A percentile compares a stretch with the other conserved stretches of the same genome.
Evolutionary conservation across 495 filamentous ascomycete genomes (phyloP).

Genomic region (Talaromyces ruber): DNA sequence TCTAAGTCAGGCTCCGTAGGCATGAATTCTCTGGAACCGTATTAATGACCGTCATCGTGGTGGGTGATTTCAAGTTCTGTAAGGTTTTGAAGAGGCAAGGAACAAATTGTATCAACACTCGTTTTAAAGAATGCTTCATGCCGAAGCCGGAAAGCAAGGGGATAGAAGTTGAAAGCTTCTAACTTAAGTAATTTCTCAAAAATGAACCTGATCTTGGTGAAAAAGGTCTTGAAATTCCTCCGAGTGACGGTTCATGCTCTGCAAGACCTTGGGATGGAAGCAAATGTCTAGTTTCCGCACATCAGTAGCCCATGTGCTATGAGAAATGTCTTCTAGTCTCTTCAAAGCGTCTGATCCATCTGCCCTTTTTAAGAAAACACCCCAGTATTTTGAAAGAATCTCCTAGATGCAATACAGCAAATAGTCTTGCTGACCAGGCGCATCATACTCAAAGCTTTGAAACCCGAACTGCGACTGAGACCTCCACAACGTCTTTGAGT

Average conservation of each 20-base stretch:
- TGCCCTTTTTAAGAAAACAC: no score
- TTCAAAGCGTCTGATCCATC: not conserved
- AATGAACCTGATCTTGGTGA: not conserved
- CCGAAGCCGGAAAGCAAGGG: no score
- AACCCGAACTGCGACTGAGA: not conserved
- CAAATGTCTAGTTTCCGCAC: not conserved
- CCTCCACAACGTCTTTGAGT: not conserved
- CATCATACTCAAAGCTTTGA: not conserved
- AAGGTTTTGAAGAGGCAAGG: not conserved
- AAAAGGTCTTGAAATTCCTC: not conserved
- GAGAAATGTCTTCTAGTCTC: not conserved
- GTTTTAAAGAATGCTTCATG: not conserved
- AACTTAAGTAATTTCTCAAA: not conserved
- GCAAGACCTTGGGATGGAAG: no score
- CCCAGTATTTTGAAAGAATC: no score
- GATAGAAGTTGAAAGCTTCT: not conserved
- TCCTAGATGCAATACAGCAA: not conserved
- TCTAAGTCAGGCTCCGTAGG: not conserved
- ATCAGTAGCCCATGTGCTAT: not conserved
- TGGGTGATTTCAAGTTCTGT: not conserved
- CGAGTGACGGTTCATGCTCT: not conserved
- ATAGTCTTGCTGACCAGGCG: not conserved
- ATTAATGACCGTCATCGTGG: not conserved
- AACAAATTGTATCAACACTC: not conserved
- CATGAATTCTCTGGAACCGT: not conserved